Evolutionary conservation across 2,329 filamentous ascomycete species (phyloP).

Genomic region (Nigrospora osmanthi): DNA sequence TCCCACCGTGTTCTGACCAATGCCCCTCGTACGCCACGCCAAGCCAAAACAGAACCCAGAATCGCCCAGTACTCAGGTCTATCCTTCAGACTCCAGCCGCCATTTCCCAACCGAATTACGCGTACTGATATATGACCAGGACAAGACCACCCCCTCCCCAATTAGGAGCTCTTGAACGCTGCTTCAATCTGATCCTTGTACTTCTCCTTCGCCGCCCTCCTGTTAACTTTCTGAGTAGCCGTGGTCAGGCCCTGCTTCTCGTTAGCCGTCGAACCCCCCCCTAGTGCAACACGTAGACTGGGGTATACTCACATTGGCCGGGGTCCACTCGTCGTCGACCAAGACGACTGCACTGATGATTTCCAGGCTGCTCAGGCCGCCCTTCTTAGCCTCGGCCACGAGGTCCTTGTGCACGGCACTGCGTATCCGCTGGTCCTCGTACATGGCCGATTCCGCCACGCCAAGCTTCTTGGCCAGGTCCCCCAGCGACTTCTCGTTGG

Average conservation of each 20-base stretch:
- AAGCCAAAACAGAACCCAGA: too few relatives aligned
- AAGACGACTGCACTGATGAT: slow-evolving; percentile 69
- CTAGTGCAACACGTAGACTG: neutral
- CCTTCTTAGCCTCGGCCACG: slow-evolving; percentile 54
- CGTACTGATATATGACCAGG: too few relatives aligned
- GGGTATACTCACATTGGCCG: slow-evolving; percentile 62
- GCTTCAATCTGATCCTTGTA: slow-evolving; percentile 45
- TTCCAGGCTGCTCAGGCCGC: slow-evolving; percentile 64
- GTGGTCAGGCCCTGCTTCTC: slow-evolving; percentile 47
- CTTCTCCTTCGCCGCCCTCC: slow-evolving; percentile 39
- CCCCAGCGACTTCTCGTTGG: slow-evolving; percentile 55
- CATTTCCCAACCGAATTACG: too few relatives aligned
- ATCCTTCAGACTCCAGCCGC: neutral
- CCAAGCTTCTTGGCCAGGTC: slow-evolving; percentile 53
- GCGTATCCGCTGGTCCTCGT: slow-evolving; percentile 59
- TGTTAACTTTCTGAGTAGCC: slow-evolving; percentile 55
- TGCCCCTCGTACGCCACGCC: too few relatives aligned
- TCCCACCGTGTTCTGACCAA: too few relatives aligned
- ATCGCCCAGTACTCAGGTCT: too few relatives aligned
- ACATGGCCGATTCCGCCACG: slow-evolving; percentile 60
- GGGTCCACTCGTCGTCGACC: slow-evolving; percentile 82
- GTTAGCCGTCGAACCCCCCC: neutral
- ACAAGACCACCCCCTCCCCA: neutral
- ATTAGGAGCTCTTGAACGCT: slow-evolving; percentile 19
- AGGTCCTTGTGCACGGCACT: slow-evolving; percentile 59